These are phyloP conservation scores for Colletotrichum eleusines DNA, from an alignment of 2,329 filamentous ascomycete species.

Conservation along the genomic window DNA sequence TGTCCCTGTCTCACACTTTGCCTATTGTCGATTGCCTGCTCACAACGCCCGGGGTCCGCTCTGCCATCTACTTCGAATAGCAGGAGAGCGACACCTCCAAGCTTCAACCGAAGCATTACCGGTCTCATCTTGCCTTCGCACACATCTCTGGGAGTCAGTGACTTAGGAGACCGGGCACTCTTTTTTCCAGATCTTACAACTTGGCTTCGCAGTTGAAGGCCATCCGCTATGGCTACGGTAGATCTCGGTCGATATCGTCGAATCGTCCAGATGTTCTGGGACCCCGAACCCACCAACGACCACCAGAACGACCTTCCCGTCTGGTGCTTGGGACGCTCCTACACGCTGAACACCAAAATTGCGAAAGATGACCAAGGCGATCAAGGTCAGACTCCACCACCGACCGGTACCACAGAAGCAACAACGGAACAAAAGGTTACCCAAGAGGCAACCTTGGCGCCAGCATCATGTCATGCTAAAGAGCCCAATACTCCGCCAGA, in stretches of 20 bases:
- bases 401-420: constrained; percentile 10
- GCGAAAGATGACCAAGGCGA: constrained; percentile 36
- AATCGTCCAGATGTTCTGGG: constrained; percentile 92
- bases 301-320: constrained; percentile 74
- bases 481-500: constrained; percentile 61
- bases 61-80: not conserved
- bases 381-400: constrained; percentile 40
- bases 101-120: not conserved
- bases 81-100: not conserved
- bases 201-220: constrained; percentile 43
- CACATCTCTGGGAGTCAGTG: not conserved
- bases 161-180: not conserved
- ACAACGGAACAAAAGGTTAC: constrained; percentile 34
- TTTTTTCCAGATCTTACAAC: not conserved
- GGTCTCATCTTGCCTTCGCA: not conserved
- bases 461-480: constrained; percentile 40
- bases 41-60: too few relatives aligned
- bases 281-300: constrained; percentile 88
- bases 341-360: constrained; percentile 56
- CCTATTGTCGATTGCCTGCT: not conserved
- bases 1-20: not conserved
- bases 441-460: constrained; percentile 37
- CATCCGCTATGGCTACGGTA: constrained; percentile 64
- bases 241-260: constrained; percentile 83
- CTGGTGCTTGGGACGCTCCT: constrained; percentile 80